A percentile compares a stretch with the other conserved stretches of the same genome.
These are phyloP conservation scores for Eucalyptus paniculata DNA, from an alignment of 345 rosid genomes.

Conservation along the genomic window DNA sequence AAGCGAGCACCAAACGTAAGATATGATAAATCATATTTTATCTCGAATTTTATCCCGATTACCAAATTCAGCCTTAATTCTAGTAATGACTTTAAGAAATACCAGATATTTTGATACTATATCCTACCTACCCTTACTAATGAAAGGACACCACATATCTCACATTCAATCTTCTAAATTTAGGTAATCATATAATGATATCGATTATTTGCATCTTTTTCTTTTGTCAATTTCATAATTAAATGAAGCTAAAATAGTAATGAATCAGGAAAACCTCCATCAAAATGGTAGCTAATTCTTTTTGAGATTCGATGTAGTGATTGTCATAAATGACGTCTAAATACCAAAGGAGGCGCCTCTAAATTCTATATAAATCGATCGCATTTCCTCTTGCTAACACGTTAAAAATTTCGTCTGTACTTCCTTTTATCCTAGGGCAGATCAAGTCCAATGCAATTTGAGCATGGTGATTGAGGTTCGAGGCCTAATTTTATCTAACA, in stretches of 20 bases:
- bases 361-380: neutral
- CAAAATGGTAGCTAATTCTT: neutral
- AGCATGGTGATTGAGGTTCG: neutral
- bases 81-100: neutral
- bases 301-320: neutral
- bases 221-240: neutral
- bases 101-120: neutral
- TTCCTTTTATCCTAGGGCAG: neutral
- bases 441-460: neutral
- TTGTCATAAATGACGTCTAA: neutral
- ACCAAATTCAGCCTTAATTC: neutral
- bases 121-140: neutral
- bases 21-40: too few species aligned
- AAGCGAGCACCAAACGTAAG: too few species aligned
- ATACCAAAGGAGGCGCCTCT: neutral
- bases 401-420: neutral
- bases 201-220: neutral
- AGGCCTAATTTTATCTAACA: neutral
- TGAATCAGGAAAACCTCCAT: neutral
- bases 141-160: neutral
- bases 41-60: too few species aligned
- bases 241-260: neutral
- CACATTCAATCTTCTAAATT: neutral
- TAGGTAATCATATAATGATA: neutral
- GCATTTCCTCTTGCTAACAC: neutral